Percentiles rank a stretch among this genome's conserved stretches.
These are phyloP conservation scores for Spatholobus suberectus DNA, from an alignment of 306 rosid species.

Conservation along the genomic window DNA sequence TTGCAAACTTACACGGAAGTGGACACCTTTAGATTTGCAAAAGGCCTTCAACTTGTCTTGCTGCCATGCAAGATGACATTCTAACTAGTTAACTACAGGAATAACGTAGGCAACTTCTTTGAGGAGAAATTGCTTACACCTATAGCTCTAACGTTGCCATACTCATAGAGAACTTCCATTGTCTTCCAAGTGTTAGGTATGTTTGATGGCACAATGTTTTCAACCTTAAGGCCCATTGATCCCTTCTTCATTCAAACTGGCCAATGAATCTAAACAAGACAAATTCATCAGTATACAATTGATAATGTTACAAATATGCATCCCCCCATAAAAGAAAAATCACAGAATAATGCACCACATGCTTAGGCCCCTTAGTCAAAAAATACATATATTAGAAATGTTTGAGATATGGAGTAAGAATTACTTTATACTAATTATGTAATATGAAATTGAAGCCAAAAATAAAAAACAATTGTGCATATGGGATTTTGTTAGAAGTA, in stretches of 20 bases:
- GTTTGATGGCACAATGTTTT: slow-evolving; percentile 49
- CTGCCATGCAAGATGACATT: slow-evolving; percentile 76
- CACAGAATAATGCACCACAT: no score
- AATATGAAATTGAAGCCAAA: no score
- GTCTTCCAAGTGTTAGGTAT: slow-evolving; percentile 72
- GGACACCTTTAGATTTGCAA: slow-evolving; percentile 72
- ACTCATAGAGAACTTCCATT: slow-evolving; percentile 70
- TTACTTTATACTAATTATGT: no score
- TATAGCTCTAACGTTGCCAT: slow-evolving; percentile 68
- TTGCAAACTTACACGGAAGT: slow-evolving; percentile 59
- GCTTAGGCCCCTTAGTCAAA: no score
- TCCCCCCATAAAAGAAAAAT: no score
- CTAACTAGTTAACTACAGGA: slow-evolving; percentile 77
- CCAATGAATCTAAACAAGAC: slow-evolving; percentile 67
- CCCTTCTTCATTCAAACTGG: slow-evolving; percentile 67
- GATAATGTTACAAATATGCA: not conserved
- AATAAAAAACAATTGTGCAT: no score
- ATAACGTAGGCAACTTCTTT: slow-evolving; percentile 68
- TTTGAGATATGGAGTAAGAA: no score
- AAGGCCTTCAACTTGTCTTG: slow-evolving; percentile 56
- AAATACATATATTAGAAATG: no score
- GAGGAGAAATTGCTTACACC: slow-evolving; percentile 77
- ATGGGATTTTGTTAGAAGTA: no score
- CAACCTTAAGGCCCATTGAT: slow-evolving; percentile 49
- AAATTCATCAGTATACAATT: not conserved